Base-by-base conservation (phyloP, 495 filamentous ascomycete genomes). In the Penicillium manginii region DNA sequence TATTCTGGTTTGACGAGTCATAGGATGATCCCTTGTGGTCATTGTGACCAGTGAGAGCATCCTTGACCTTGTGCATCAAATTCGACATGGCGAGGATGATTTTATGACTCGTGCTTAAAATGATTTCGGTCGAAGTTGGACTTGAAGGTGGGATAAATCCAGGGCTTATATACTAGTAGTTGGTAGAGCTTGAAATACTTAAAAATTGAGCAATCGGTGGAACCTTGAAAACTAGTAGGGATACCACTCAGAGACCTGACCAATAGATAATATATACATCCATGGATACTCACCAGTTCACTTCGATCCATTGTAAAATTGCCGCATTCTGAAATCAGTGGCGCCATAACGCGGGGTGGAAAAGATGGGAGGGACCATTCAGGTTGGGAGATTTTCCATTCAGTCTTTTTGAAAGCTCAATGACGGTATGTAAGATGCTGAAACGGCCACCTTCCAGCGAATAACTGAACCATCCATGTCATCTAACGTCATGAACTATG, bases 41-140 rank as follows among this genome's bases (percentile, higher is more conserved):
- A 63, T 69, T 64, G 51, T 69, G 63, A 45, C 73, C 62, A 53
- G 81, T 75, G 55, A 92, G 60, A 66, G 81, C 86, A 35, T 91
- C 84, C 76, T 91, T 91, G 73, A 90, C 80, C 66, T 91, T 92
- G 79, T 91, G 82, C 63, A 90, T 69, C 59, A 91, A 71, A 58
- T 77, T 71, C 22, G 86, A 88, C 88, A 91, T 91, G 65, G 63
- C 86, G 77, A 62, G 37, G 33, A 26, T 22, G 15, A 11, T 35
- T 37, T 57, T 11, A 42, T 14, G 23, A 17, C 49, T 29, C 9
- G 26, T 5, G 26, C 2, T 8, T 29, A 8, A 8, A 29, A 29
- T 7, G 26, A 7, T 29, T 29, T 29, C 9, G 26, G 26, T 29
- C 1, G 26, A 29, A 29, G 26, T 29, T 29, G 9, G 9, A 29